phyloP scores from a whole-genome alignment of 805 yeast genomes.

The Candida caryicola region DNA sequence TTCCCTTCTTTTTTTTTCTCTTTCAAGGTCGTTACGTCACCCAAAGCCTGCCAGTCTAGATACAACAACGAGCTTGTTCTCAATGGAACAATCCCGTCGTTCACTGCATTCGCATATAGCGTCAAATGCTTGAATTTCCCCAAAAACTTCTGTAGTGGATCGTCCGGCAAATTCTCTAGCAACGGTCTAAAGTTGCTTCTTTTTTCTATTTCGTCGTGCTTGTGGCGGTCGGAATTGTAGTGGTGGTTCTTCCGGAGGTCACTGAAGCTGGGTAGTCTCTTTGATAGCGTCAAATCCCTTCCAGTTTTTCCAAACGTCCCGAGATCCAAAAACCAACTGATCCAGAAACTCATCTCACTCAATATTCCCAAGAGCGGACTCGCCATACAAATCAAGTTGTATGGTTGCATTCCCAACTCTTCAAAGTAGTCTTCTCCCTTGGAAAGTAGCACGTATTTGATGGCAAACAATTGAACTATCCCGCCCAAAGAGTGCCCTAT shows the following conservation, averaged over 20 bases:
- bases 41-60: constrained; percentile 42
- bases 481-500: constrained; percentile 47
- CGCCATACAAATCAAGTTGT: constrained; percentile 39
- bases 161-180: constrained; percentile 39
- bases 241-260: constrained; percentile 14
- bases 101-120: constrained; percentile 43
- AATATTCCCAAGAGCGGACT: constrained; percentile 42
- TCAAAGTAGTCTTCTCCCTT: constrained; percentile 32
- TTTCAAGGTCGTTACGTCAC: constrained; percentile 32
- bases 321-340: constrained; percentile 41
- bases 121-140: constrained; percentile 31
- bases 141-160: constrained; percentile 33
- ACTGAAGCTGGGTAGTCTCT: constrained; percentile 25
- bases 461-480: constrained; percentile 39
- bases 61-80: constrained; percentile 42
- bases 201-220: constrained; percentile 4
- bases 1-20: constrained; percentile 6
- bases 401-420: constrained; percentile 24
- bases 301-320: constrained; percentile 48
- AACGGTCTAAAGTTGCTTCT: constrained; percentile 28
- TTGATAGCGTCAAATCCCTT: constrained; percentile 40
- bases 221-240: constrained; percentile 3
- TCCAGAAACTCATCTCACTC: constrained; percentile 37
- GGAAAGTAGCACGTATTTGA: constrained; percentile 31
- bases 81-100: constrained; percentile 46